phyloP scores from a whole-genome alignment of 768 basidiomycete genomes.

The Rhodotorula paludigena region DNA sequence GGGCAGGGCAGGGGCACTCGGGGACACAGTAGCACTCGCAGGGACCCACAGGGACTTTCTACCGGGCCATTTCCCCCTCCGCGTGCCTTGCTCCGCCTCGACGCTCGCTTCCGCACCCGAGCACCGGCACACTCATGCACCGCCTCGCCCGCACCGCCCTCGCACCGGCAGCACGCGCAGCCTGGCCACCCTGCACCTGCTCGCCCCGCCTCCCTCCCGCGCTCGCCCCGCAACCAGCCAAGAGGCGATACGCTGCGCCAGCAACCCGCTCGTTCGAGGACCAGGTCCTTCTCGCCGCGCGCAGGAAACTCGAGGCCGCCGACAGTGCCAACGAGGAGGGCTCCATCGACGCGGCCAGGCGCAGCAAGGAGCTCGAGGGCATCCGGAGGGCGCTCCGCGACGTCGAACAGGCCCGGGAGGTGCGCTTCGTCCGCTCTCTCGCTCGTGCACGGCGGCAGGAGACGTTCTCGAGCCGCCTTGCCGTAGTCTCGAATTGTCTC shows the following conservation, averaged over 20 bases:
- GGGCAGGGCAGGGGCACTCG: too few relatives aligned
- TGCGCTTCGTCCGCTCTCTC: background rate
- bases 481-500: too few relatives aligned
- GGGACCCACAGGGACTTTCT: too few relatives aligned
- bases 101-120: too few relatives aligned
- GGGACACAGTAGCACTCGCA: too few relatives aligned
- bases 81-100: too few relatives aligned
- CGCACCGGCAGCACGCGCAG: background rate
- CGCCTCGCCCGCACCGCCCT: too few relatives aligned
- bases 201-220: background rate
- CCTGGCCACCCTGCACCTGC: background rate
- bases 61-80: too few relatives aligned
- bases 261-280: background rate
- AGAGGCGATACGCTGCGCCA: background rate
- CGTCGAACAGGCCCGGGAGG: constrained; percentile 18
- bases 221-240: background rate
- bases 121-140: too few relatives aligned
- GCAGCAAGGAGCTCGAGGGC: constrained; percentile 7
- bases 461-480: too few relatives aligned
- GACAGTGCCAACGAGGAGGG: background rate
- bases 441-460: too few relatives aligned
- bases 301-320: background rate
- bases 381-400: constrained; percentile 2
- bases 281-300: background rate
- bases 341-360: constrained; percentile 11